phyloP scores from a whole-genome alignment of 2,329 filamentous ascomycete genomes.

The Fusarium staphyleae region DNA sequence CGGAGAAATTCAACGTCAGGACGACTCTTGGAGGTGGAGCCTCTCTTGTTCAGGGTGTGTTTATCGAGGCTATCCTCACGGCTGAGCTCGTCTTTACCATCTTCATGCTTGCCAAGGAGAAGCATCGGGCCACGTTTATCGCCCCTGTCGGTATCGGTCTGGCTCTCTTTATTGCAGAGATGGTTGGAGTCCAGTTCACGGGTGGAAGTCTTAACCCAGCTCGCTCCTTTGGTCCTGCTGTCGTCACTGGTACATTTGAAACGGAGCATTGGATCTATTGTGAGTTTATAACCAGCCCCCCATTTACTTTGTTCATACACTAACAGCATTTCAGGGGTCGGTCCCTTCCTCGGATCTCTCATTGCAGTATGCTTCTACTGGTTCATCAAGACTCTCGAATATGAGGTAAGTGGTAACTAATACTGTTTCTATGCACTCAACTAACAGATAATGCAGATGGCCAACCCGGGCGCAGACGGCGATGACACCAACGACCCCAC shows the following conservation, averaged over 20 bases:
- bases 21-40: slow-evolving; percentile 52
- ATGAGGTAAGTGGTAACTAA: slow-evolving; percentile 40
- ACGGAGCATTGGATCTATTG: slow-evolving; percentile 58
- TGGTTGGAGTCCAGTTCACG: slow-evolving; percentile 57
- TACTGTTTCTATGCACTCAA: not conserved
- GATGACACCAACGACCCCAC: slow-evolving; percentile 53
- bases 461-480: slow-evolving; percentile 56
- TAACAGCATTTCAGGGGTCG: slow-evolving; percentile 41
- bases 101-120: slow-evolving; percentile 60
- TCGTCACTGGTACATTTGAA: slow-evolving; percentile 51
- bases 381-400: slow-evolving; percentile 52
- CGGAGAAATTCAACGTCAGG: slow-evolving; percentile 51
- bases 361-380: slow-evolving; percentile 49
- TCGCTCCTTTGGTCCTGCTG: slow-evolving; percentile 55
- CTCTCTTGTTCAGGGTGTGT: slow-evolving; percentile 53
- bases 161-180: slow-evolving; percentile 54
- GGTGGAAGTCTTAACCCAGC: slow-evolving; percentile 57
- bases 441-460: slow-evolving; percentile 46
- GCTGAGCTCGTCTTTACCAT: slow-evolving; percentile 57
- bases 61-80: slow-evolving; percentile 59
- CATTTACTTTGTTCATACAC: not conserved
- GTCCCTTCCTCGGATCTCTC: slow-evolving; percentile 45
- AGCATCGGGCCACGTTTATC: slow-evolving; percentile 56
- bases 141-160: slow-evolving; percentile 58
- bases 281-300: slow-evolving; percentile 15